phyloP scores from a whole-genome alignment of 2,329 filamentous ascomycete genomes.

The Aspergillus piperis region DNA sequence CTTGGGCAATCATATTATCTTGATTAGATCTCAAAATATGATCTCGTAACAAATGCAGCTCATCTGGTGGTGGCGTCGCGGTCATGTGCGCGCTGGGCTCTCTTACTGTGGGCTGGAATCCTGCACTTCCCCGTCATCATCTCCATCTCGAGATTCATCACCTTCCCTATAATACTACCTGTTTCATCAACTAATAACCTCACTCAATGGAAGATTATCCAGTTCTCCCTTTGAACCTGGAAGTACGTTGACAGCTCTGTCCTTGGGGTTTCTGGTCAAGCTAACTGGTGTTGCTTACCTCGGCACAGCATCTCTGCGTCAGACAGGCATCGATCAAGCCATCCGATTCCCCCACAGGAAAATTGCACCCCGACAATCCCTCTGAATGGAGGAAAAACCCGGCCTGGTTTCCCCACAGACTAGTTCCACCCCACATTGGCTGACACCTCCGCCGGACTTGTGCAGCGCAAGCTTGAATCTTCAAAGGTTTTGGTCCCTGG shows the following conservation, averaged over 20 bases:
- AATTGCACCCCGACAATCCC: neutral
- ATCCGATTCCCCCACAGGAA: neutral
- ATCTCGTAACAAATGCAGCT: no score
- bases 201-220: neutral
- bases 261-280: neutral
- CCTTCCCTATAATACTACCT: no score
- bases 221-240: neutral
- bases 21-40: no score
- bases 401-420: neutral
- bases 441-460: neutral
- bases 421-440: neutral
- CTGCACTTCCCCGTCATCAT: neutral
- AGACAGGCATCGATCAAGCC: neutral
- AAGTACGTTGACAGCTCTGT: neutral
- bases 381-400: slow-evolving; percentile 4
- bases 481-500: neutral
- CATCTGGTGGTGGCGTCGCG: neutral
- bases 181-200: no score
- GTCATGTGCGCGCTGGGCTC: neutral
- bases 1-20: neutral
- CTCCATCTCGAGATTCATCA: neutral
- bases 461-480: neutral
- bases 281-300: neutral
- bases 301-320: neutral
- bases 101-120: neutral